A percentile compares a stretch with the other conserved stretches of the same genome.
phyloP scores from a whole-genome alignment of 1,139 yeast species.

The Spencermartinsiella ligniputridi region DNA sequence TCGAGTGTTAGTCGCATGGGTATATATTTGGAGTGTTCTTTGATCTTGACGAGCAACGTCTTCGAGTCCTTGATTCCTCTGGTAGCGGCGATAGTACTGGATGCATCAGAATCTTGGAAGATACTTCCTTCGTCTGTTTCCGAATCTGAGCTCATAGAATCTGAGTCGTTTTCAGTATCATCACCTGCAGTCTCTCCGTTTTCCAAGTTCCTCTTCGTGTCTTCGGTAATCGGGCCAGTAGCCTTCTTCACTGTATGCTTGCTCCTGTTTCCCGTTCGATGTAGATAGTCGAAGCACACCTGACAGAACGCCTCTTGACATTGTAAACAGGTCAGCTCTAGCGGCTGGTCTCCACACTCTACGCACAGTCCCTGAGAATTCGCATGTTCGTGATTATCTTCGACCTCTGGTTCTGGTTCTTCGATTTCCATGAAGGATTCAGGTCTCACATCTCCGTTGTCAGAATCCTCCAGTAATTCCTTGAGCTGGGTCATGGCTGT shows the following conservation, averaged over 20 bases:
- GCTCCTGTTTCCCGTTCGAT: constrained; percentile 55
- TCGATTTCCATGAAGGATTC: background rate
- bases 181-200: constrained; percentile 16
- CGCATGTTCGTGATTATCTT: constrained; percentile 2
- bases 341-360: constrained; percentile 68
- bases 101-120: constrained; percentile 13
- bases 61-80: constrained; percentile 23
- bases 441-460: constrained; percentile 14
- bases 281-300: constrained; percentile 62
- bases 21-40: constrained; percentile 48
- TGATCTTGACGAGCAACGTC: constrained; percentile 35
- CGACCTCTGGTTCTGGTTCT: constrained; percentile 1
- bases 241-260: constrained; percentile 25
- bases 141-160: constrained; percentile 1
- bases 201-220: constrained; percentile 7
- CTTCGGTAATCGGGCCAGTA: constrained; percentile 19
- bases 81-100: constrained; percentile 24
- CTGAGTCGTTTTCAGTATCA: constrained; percentile 16
- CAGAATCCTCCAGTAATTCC: constrained; percentile 27
- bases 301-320: constrained; percentile 64
- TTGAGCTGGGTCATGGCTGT: constrained; percentile 26
- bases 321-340: constrained; percentile 50
- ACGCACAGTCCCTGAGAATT: constrained; percentile 41
- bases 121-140: constrained; percentile 17
- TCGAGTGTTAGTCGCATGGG: constrained; percentile 62